Percentiles rank a stretch among this genome's conserved stretches.
These are phyloP conservation scores for Pseudogymnoascus destructans DNA, from an alignment of 2,329 filamentous ascomycete genomes.

Conservation along the genomic window DNA sequence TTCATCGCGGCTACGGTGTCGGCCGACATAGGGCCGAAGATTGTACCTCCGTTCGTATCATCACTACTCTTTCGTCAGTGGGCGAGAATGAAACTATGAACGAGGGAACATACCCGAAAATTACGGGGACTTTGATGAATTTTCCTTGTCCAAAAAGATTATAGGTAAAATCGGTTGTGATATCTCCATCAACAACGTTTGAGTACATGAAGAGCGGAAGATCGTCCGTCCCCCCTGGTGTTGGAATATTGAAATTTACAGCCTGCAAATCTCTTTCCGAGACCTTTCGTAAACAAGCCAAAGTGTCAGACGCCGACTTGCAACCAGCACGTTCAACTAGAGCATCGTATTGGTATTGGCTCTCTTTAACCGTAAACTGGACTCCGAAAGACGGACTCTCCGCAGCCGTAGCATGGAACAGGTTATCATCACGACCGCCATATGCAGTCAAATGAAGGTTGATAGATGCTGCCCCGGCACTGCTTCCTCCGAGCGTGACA, in stretches of 20 bases:
- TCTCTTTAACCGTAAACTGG: slow-evolving; percentile 33
- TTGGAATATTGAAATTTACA: slow-evolving; percentile 31
- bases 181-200: slow-evolving; percentile 40
- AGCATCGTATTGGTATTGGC: slow-evolving; percentile 40
- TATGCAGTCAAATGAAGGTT: slow-evolving; percentile 48
- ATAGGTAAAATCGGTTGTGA: slow-evolving; percentile 39
- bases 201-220: slow-evolving; percentile 40
- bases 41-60: slow-evolving; percentile 52
- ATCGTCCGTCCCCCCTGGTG: slow-evolving; percentile 22
- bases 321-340: slow-evolving; percentile 34
- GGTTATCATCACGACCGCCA: slow-evolving; percentile 33
- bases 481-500: slow-evolving; percentile 55
- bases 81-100: background rate
- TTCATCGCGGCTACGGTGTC: slow-evolving; percentile 36
- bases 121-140: slow-evolving; percentile 40
- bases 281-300: slow-evolving; percentile 35
- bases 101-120: slow-evolving; percentile 28
- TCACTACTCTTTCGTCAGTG: slow-evolving; percentile 26
- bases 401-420: slow-evolving; percentile 39
- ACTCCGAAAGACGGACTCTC: slow-evolving; percentile 40
- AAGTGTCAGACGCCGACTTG: slow-evolving; percentile 25
- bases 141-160: slow-evolving; percentile 34
- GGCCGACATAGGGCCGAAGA: slow-evolving; percentile 41
- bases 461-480: slow-evolving; percentile 55
- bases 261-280: slow-evolving; percentile 31